These are phyloP conservation scores for Didymella sp. DNA, from an alignment of 2,329 filamentous ascomycete genomes.

Conservation along the genomic window DNA sequence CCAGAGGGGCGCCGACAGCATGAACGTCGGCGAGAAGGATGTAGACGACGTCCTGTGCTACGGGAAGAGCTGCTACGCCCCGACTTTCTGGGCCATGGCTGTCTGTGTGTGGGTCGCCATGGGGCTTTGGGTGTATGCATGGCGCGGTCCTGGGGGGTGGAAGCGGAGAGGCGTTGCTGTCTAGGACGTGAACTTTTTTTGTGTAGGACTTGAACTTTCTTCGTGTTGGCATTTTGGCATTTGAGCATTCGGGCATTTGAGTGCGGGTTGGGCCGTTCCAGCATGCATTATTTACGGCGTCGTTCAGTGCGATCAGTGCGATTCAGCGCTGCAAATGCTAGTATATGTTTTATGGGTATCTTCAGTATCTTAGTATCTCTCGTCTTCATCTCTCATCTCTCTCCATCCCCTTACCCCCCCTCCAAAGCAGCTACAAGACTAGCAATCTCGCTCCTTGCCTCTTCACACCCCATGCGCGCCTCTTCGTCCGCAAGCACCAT, in stretches of 20 bases:
- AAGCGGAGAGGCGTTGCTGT: constrained; percentile 75
- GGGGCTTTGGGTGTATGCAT: constrained; percentile 76
- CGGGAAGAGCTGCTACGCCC: constrained; percentile 79
- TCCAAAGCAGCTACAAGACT: constrained; percentile 29
- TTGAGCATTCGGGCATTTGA: too few relatives aligned
- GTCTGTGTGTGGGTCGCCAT: constrained; percentile 79
- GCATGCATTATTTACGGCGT: too few relatives aligned
- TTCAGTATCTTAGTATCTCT: neutral
- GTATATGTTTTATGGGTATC: neutral
- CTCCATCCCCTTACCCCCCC: neutral
- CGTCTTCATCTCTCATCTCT: too few relatives aligned
- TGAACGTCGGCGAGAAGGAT: constrained; percentile 39
- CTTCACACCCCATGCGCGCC: constrained; percentile 38
- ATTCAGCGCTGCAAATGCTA: neutral
- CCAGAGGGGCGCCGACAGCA: constrained; percentile 66
- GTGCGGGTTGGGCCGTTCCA: too few relatives aligned
- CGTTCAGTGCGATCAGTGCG: neutral
- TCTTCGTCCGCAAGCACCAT: constrained; percentile 47
- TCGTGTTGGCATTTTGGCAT: neutral
- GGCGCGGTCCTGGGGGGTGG: constrained; percentile 82
- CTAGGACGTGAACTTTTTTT: constrained; percentile 21
- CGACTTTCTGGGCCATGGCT: constrained; percentile 86
- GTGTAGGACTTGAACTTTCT: constrained; percentile 22
- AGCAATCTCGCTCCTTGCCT: constrained; percentile 36
- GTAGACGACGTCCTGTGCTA: constrained; percentile 71